Base-by-base conservation (phyloP, 1,284 basidiomycete species). In the Polyporus tsugae region DNA sequence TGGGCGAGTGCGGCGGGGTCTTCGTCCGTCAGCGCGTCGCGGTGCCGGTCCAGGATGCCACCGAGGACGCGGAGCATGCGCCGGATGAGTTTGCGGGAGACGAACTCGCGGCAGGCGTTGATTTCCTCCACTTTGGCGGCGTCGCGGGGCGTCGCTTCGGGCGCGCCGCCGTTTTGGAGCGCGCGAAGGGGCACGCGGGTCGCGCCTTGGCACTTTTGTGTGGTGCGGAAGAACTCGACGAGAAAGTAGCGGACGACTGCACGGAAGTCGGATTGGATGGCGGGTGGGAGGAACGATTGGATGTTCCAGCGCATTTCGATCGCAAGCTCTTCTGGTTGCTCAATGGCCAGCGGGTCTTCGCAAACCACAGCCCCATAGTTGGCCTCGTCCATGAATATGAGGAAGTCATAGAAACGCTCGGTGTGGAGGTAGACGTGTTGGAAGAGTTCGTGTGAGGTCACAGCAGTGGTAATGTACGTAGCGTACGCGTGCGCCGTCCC, bases 261-360 rank as follows among this genome's bases (percentile, higher is more conserved):
- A 64, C 87, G 85, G 76, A 99, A 99, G 72, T 96, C 89, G 11
- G 86, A 82, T 75, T 97, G 97, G 39, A 97, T 84, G 6, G 91
- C 91, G 0, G 87, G 87, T 0, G 98, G 97, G 10, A 99, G 88
- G 85, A 98, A 99, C 0, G 89, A 88, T 70, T 93, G 88, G 71
- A 99, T 95, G 79, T 99, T 99, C 97, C 97, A 99, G 70, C 90
- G 88, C 93, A 97, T 96, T 75, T 96, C 94, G 67, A 98, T 85
- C 2, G 87, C 82, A 22, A 94, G 82, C 60, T 89, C 87, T 53
- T 90, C 86, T 0, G 93, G 90, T 25, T 87, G 85, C 57, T 92
- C 89, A 17, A 90, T 76, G 6, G 90, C 90, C 4, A 90, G 78
- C 0, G 93, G 91, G 72, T 95, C 85, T 75, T 92, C 88, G 75